Base-by-base conservation (phyloP, 2,329 filamentous ascomycete species). In the Ophiostoma sp. region DNA sequence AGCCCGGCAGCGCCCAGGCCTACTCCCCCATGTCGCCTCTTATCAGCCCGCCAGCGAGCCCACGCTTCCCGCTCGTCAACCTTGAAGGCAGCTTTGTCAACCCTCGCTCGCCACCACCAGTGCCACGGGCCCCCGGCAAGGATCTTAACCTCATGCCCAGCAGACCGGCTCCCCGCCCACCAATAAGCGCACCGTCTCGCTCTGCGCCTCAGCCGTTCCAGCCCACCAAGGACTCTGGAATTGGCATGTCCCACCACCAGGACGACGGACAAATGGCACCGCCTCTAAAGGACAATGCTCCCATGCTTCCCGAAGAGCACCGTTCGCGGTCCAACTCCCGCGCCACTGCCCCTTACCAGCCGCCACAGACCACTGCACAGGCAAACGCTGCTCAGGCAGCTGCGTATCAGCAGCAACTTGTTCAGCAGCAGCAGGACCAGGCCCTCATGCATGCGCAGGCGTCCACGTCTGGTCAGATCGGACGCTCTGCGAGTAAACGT, bases 81-180 rank as follows among this genome's bases (percentile, higher is more conserved):
- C 88, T 92, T 81, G 90, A 93, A 85, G 91, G 92, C 78, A 98
- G 93, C 83, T 99, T 98, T 80, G 95, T 98, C 81, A 98, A 99
- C 77, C 95, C 95, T 67, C 88, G 95, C 77, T 92, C 94, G 23
- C 92, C 95, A 54, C 95, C 95, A 73, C 95, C 94, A 13, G 91
- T 97, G 72, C 94, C 94, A 78, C 86, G 77, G 79, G 83, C 83
- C 67, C 81, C 60, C 6, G 31, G 60, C 60, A 86, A 86, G 77
- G 86, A 87, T 73, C 78, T 85, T 72, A 85, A 86, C 72, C 82
- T 93, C 76, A 85, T 96, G 77, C 94, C 95, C 67, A 91, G 88
- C 76, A 88, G 95, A 72, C 91, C 93, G 69, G 93, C 94, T 65
- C 95, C 94, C 68, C 92, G 91, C 79, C 92, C 94, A n/a, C 95